These are phyloP conservation scores for Calamus simplicifolius DNA, from an alignment of 176 grass and related monocot species.

Conservation along the genomic window DNA sequence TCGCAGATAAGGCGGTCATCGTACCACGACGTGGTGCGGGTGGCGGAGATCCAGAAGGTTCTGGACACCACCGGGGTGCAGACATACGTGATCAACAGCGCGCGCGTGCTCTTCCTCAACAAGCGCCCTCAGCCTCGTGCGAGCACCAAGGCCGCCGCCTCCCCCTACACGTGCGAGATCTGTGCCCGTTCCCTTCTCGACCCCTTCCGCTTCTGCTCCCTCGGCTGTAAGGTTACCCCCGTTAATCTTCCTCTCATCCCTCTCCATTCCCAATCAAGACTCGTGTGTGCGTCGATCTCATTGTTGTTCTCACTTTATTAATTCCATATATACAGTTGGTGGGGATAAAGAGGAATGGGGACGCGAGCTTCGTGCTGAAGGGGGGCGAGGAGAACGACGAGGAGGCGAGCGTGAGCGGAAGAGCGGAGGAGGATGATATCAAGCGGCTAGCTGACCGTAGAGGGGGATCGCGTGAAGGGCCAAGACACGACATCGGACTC, in stretches of 20 bases:
- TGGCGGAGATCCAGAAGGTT: conserved; percentile 53
- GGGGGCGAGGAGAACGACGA: background rate
- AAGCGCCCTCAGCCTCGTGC: conserved; percentile 65
- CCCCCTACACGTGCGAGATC: conserved; percentile 71
- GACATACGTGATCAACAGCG: conserved; percentile 95
- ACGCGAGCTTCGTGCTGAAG: conserved; percentile 3
- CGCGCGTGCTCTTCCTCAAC: conserved; percentile 76
- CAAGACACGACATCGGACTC: too few relatives aligned
- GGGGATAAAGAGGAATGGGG: conserved; percentile 47
- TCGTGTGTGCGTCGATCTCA: too few relatives aligned
- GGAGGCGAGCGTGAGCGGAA: conserved; percentile 6
- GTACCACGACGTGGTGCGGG: conserved; percentile 78
- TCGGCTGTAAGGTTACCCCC: conserved; percentile 40
- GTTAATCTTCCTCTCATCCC: conserved; percentile 1
- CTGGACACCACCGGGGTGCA: conserved; percentile 74
- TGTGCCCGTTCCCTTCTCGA: conserved; percentile 57
- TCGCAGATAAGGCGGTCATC: conserved; percentile 65
- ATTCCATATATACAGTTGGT: conserved; percentile 37
- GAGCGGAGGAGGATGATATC: too few relatives aligned
- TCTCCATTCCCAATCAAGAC: background rate
- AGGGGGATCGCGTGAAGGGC: too few relatives aligned
- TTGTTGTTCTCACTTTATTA: too few relatives aligned
- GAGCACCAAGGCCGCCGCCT: conserved; percentile 27
- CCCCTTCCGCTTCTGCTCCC: conserved; percentile 33
- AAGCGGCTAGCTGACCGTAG: too few relatives aligned